Conservation (phyloP, 2,329 filamentous ascomycete genomes). For the Alternaria brassicicola region DNA sequence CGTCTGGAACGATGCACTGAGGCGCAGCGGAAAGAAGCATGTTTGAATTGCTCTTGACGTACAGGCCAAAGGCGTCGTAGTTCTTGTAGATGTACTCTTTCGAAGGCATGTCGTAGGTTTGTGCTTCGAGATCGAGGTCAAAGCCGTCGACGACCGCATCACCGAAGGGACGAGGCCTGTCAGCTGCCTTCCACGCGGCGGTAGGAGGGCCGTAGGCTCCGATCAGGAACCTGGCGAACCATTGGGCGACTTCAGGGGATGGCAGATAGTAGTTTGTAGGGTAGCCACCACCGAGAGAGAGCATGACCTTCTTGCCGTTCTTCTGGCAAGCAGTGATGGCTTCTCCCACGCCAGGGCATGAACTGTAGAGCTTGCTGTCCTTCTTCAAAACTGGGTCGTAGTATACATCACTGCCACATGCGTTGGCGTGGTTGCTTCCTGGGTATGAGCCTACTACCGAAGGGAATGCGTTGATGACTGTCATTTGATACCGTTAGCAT, state of each 20-base stretch:
- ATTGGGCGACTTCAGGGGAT: constrained; percentile 48
- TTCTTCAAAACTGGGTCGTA: constrained; percentile 41
- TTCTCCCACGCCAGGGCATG: constrained; percentile 41
- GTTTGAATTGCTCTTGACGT: constrained; percentile 50
- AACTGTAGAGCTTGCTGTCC: constrained; percentile 3
- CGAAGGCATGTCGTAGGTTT: constrained; percentile 27
- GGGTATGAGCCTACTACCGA: constrained; percentile 56
- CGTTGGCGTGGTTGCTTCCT: constrained; percentile 62
- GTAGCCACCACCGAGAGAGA: constrained; percentile 56
- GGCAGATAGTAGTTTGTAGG: constrained; percentile 53
- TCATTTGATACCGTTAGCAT: not conserved
- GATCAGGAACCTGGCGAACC: constrained; percentile 59
- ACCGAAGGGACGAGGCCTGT: constrained; percentile 55
- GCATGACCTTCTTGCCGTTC: constrained; percentile 46
- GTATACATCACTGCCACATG: constrained; percentile 47
- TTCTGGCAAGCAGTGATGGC: constrained; percentile 42
- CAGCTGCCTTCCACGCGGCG: constrained; percentile 33
- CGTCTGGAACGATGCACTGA: constrained; percentile 59
- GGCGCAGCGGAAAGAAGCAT: constrained; percentile 61
- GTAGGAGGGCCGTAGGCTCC: constrained; percentile 56
- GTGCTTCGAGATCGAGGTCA: constrained; percentile 57
- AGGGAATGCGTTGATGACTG: constrained; percentile 60
- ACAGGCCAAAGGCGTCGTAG: constrained; percentile 57
- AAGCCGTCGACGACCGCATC: constrained; percentile 58
- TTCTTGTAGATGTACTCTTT: constrained; percentile 43